phyloP scores from a whole-genome alignment of 116 monocot species.

The Trichopus zeylanicus region DNA sequence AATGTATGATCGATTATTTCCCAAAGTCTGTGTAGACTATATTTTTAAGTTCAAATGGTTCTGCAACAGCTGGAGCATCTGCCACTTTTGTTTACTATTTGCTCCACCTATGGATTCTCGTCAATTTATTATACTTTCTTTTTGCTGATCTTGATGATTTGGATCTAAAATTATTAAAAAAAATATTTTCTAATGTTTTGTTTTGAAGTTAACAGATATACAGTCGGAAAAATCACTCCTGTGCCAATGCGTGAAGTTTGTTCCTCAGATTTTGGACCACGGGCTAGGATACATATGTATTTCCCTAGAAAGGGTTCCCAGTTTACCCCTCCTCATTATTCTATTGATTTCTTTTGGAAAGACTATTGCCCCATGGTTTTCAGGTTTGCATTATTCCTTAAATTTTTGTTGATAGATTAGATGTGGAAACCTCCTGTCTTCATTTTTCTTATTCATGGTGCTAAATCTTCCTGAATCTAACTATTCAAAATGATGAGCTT shows the following conservation, averaged over 20 bases:
- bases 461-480: too few species aligned
- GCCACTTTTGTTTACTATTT: constrained; percentile 1
- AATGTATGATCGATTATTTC: neutral
- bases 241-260: constrained; percentile 88
- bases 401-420: too few species aligned
- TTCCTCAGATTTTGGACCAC: constrained; percentile 81
- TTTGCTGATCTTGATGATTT: neutral
- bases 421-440: constrained; percentile 5
- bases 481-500: too few species aligned
- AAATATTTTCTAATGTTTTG: constrained; percentile 9
- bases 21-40: too few species aligned
- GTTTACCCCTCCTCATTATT: constrained; percentile 82
- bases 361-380: constrained; percentile 98
- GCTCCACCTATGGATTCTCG: too few species aligned
- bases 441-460: too few species aligned
- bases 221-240: constrained; percentile 94
- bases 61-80: neutral
- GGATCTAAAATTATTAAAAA: constrained; percentile 2
- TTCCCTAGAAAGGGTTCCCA: constrained; percentile 78
- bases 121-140: neutral
- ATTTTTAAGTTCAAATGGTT: neutral
- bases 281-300: constrained; percentile 71
- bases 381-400: constrained; percentile 32
- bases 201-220: constrained; percentile 51
- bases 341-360: constrained; percentile 86